Evolutionary conservation across 257 asterid species (phyloP).

Genomic region (Henckelia pumila): DNA sequence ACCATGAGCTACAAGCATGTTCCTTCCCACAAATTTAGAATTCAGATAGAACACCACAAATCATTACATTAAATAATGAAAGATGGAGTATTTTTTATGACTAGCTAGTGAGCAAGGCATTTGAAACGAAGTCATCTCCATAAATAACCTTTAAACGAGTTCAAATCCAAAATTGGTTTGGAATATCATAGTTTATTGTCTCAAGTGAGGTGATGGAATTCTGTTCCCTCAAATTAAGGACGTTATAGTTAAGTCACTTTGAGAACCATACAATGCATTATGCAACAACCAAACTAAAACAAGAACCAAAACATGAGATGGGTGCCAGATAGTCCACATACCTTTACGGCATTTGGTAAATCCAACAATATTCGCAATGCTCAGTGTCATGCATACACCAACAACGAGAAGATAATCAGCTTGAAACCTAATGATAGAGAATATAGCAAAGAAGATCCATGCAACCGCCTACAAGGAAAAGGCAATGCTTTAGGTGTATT

Average conservation of each 20-base stretch:
- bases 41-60: not conserved
- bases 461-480: conserved; percentile 63
- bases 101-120: not conserved
- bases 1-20: conserved; percentile 10
- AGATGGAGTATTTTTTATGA: not conserved
- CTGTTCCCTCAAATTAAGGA: not conserved
- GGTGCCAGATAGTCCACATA: conserved; percentile 28
- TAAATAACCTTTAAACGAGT: not conserved
- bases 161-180: not conserved
- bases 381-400: conserved; percentile 96
- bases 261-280: not conserved
- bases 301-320: conserved; percentile 20
- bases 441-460: conserved; percentile 80
- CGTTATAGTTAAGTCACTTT: not conserved
- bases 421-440: conserved; percentile 83
- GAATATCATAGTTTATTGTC: not conserved
- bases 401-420: conserved; percentile 95
- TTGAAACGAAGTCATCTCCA: not conserved
- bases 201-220: not conserved
- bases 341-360: conserved; percentile 98
- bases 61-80: too few relatives aligned
- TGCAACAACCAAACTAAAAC: conserved; percentile 3
- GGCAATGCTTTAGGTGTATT: not conserved
- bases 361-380: conserved; percentile 94
- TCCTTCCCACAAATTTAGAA: conserved; percentile 2